These are phyloP conservation scores for Pythium sukuiense DNA, from an alignment of 352 stramenopile genomes.

Conservation along the genomic window DNA sequence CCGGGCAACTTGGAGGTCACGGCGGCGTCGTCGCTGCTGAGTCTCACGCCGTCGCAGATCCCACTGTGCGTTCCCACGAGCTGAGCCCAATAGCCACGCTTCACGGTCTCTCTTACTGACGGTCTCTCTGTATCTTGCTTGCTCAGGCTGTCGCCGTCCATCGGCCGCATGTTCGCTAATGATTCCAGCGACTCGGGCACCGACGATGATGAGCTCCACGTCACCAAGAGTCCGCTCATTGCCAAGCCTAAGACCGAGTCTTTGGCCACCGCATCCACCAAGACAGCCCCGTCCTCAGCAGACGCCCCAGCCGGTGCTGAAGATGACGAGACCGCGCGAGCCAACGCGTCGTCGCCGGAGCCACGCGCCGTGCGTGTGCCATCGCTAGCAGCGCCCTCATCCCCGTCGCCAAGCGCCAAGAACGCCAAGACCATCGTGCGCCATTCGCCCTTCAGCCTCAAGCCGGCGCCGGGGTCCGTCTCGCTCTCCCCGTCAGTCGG, in stretches of 20 bases:
- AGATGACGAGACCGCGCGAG: slow-evolving; percentile 8
- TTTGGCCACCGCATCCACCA: background rate
- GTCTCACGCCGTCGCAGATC: slow-evolving; percentile 31
- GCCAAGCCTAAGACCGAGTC: background rate
- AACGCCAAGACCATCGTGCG: slow-evolving; percentile 13
- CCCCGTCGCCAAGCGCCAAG: slow-evolving; percentile 27
- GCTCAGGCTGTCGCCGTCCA: slow-evolving; percentile 21
- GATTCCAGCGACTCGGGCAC: slow-evolving; percentile 15
- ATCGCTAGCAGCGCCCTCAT: slow-evolving; percentile 24
- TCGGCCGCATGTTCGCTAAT: slow-evolving; percentile 13
- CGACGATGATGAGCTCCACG: slow-evolving; percentile 11
- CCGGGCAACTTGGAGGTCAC: slow-evolving; percentile 28
- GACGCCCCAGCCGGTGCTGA: background rate
- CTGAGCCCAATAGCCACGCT: no score
- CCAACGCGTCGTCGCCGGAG: slow-evolving; percentile 22
- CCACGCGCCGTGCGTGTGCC: slow-evolving; percentile 12
- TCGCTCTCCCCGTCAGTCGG: background rate
- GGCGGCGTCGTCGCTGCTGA: slow-evolving; percentile 33
- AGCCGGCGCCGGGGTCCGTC: background rate
- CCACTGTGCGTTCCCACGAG: slow-evolving; percentile 12
- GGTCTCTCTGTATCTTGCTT: background rate
- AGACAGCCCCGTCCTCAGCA: background rate
- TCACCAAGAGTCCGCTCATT: background rate
- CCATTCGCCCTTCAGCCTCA: slow-evolving; percentile 8
- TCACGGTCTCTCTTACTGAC: slow-evolving; percentile 7